phyloP scores from a whole-genome alignment of 352 stramenopile species.

The Globisporangium recalcitrans region DNA sequence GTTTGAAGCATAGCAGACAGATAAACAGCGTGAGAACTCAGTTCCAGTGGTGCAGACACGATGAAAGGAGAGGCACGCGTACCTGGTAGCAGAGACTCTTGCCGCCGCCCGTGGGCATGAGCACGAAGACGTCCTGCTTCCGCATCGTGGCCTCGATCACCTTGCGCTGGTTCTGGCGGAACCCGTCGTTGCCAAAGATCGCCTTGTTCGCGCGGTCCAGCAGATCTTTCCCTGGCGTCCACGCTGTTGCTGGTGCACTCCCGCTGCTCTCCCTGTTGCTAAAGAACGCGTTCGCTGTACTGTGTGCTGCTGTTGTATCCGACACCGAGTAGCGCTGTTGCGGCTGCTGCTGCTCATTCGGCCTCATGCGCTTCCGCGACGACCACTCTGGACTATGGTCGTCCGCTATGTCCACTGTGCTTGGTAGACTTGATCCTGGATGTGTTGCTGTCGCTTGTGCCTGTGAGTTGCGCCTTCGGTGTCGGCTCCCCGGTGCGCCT shows the following conservation, averaged over 20 bases:
- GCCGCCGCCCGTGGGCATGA: constrained; percentile 92
- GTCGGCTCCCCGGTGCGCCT: constrained; percentile 14
- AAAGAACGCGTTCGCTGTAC: constrained; percentile 3
- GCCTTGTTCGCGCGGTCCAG: constrained; percentile 50
- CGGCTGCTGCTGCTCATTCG: background rate
- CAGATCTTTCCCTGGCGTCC: constrained; percentile 20
- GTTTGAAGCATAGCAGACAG: background rate
- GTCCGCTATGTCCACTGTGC: background rate
- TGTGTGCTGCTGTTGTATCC: background rate
- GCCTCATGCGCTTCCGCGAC: constrained; percentile 1
- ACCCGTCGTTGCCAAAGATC: constrained; percentile 72
- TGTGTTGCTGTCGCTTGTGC: background rate
- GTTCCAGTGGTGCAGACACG: constrained; percentile 8
- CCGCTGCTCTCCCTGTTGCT: background rate
- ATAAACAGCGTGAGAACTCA: background rate
- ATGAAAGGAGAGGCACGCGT: constrained; percentile 12
- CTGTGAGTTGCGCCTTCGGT: constrained; percentile 3
- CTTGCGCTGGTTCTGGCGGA: constrained; percentile 89
- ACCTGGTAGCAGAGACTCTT: constrained; percentile 93
- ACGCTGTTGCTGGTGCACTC: background rate
- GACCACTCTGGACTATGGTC: constrained; percentile 5
- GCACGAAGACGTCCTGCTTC: constrained; percentile 89
- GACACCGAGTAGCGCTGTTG: background rate
- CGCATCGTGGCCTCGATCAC: constrained; percentile 91
- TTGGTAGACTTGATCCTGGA: background rate